Evolutionary conservation across 2,329 filamentous ascomycete genomes (phyloP), one percentile per base, ranked within the genome.

Genomic region (Aureobasidium lini): DNA sequence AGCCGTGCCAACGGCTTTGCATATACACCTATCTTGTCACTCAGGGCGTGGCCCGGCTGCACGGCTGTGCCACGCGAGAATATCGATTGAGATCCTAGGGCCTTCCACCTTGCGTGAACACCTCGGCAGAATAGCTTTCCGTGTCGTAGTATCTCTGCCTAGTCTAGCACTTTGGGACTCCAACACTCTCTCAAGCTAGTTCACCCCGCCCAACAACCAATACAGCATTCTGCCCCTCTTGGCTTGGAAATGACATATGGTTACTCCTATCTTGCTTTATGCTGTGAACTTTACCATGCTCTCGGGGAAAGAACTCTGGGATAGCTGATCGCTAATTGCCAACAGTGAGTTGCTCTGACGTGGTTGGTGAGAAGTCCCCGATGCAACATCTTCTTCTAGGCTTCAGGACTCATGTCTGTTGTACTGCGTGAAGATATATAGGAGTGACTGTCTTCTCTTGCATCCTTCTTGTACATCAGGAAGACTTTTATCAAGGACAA

Each of bases 151-250:
- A 18, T 18, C 23, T 3, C 32, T 50, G 11, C 23, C 18, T 13
- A 2, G 31, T 50, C 32, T 15, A 36, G 31, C 47, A 36, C 37
- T 37, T 15, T n/a, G 4, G 7, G 6, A 44, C 11, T 36, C 52
- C 52, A 56, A 56, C 52, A 56, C 40, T 23, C 37, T 49, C 16
- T 13, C 52, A 13, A 31, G 15, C 29, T 46, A 46, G 10, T 6
- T 15, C 23, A 36, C 40, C 39, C 52, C 52, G 13, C 52, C 52
- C 52, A 56, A 56, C 52, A 56, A 13, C 31, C 52, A 56, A 56
- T 46, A 56, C 10, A 18, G 39, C 50, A 34, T 18, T 23, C 36
- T 39, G 50, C 28, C 29, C 29, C 39, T 42, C 36, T 54, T 43
- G 34, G 50, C 50, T 18, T 23, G 10, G n/a, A 28, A 15, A 37